Conservation (phyloP, 2,329 filamentous ascomycete species). For the Capronia coronata region DNA sequence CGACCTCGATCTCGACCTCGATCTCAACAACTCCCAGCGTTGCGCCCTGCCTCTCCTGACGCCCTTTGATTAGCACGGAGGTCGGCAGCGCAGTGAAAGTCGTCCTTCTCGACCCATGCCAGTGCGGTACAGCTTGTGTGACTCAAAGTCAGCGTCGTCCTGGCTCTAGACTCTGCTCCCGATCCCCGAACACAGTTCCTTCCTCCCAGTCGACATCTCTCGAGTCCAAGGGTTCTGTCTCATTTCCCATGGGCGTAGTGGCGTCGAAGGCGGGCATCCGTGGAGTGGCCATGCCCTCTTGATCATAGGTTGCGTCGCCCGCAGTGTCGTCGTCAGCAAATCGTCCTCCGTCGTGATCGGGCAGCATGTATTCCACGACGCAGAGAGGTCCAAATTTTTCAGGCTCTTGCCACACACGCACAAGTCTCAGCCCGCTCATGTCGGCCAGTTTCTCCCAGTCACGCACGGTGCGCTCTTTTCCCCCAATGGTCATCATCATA, state of each 20-base stretch:
- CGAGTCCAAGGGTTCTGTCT: not conserved
- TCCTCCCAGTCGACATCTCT: conserved; percentile 9
- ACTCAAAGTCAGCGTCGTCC: not conserved
- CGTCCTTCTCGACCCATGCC: no score
- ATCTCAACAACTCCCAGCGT: no score
- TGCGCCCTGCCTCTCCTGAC: no score
- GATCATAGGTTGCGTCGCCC: not conserved
- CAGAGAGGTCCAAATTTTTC: conserved; percentile 10
- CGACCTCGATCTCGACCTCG: no score
- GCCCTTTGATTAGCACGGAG: no score
- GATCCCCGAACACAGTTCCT: conserved; percentile 6
- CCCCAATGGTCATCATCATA: conserved; percentile 32
- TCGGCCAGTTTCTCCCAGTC: conserved; percentile 22
- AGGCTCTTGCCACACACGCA: conserved; percentile 8
- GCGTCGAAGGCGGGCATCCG: not conserved
- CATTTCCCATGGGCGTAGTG: not conserved
- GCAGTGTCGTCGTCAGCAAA: not conserved
- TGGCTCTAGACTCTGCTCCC: conserved; percentile 7
- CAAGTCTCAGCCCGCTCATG: conserved; percentile 7
- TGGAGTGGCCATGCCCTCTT: conserved; percentile 3
- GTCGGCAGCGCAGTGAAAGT: not conserved
- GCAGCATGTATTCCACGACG: conserved; percentile 10
- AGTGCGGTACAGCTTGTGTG: not conserved
- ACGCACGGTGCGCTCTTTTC: conserved; percentile 30
- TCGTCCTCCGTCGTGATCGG: not conserved